phyloP scores from a whole-genome alignment of 129 eudicot genomes.

The Apium graveolens region DNA sequence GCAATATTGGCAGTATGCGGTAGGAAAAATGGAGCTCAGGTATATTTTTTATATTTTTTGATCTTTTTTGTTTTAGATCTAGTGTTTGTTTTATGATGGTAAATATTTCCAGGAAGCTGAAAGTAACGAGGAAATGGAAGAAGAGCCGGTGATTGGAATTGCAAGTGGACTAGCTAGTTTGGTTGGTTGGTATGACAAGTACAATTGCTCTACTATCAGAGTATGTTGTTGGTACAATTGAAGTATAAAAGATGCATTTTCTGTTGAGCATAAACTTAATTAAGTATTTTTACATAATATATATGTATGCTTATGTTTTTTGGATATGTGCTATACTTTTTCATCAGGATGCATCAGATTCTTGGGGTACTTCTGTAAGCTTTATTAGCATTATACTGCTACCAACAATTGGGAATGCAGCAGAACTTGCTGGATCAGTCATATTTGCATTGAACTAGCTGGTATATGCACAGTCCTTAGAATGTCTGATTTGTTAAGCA shows the following conservation, averaged over 20 bases:
- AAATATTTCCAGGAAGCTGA: constrained; percentile 30
- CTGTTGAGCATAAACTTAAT: not conserved
- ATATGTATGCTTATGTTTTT: not conserved
- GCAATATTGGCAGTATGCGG: too few species aligned
- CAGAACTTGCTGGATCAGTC: constrained; percentile 80
- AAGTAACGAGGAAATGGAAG: constrained; percentile 28
- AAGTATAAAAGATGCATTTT: constrained; percentile 33
- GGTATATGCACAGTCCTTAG: constrained; percentile 23
- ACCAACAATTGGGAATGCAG: constrained; percentile 86
- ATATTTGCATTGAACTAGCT: constrained; percentile 82
- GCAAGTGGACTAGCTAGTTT: constrained; percentile 46
- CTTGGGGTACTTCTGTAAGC: constrained; percentile 78
- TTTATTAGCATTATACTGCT: constrained; percentile 79
- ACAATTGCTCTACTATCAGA: constrained; percentile 59
- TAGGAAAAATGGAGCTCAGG: too few species aligned
- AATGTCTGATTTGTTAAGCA: not conserved
- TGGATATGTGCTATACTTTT: not conserved
- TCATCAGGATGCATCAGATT: constrained; percentile 57
- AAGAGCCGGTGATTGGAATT: constrained; percentile 45
- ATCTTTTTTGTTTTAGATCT: too few species aligned
- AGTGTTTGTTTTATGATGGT: not conserved
- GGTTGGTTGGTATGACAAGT: constrained; percentile 70
- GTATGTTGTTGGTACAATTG: constrained; percentile 77
- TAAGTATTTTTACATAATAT: not conserved
- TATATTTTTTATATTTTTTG: too few species aligned